phyloP scores from a whole-genome alignment of 768 basidiomycete genomes.

The Chlorophyllum brunneum region DNA sequence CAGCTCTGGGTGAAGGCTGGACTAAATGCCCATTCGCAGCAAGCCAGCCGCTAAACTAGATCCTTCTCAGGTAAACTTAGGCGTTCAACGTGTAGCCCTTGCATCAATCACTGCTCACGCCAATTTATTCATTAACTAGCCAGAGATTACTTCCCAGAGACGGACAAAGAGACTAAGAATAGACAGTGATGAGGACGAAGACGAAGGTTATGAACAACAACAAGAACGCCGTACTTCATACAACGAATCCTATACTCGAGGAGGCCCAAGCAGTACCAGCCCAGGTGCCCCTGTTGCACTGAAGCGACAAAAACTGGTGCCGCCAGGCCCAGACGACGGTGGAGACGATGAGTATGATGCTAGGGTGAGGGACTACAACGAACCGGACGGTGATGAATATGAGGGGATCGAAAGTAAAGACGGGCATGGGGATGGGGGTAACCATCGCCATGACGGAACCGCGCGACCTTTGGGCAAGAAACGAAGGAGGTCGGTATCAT shows the following conservation, averaged over 20 bases:
- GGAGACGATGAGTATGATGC: not conserved
- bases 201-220: slow-evolving; percentile 18
- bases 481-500: not conserved
- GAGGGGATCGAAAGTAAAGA: not conserved
- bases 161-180: slow-evolving; percentile 20
- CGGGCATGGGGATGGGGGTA: not conserved
- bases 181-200: slow-evolving; percentile 26
- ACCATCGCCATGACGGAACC: too few relatives aligned
- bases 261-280: not conserved
- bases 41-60: slow-evolving; percentile 16
- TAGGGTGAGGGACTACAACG: not conserved
- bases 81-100: not conserved
- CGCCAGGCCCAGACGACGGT: not conserved
- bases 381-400: not conserved
- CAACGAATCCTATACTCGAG: not conserved
- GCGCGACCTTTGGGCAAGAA: not conserved
- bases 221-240: slow-evolving; percentile 6
- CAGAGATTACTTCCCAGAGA: not conserved
- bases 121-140: slow-evolving; percentile 3
- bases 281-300: not conserved
- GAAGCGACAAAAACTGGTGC: not conserved
- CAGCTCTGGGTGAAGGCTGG: not conserved
- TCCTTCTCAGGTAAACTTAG: slow-evolving; percentile 20
- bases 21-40: slow-evolving; percentile 21
- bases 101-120: not conserved